phyloP scores from a whole-genome alignment of 345 rosid genomes.

The Melaleuca quinquenervia region DNA sequence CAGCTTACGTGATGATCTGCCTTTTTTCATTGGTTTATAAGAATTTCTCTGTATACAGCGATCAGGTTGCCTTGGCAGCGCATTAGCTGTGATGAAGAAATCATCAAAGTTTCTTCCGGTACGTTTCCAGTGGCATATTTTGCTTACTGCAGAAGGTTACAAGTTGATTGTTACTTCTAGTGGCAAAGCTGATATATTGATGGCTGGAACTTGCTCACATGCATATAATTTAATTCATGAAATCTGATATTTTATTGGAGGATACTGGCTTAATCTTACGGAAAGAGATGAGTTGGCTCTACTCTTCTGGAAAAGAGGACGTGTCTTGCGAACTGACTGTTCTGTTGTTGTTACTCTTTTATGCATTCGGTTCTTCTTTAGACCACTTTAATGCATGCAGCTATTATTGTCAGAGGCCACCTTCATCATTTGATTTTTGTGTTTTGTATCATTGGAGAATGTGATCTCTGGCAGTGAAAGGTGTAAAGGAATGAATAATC shows the following conservation, averaged over 20 bases:
- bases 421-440: not conserved
- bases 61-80: constrained; percentile 86
- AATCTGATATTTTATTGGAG: not conserved
- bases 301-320: not conserved
- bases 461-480: not conserved
- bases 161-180: not conserved
- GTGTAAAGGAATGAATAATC: not conserved
- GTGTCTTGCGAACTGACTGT: not conserved
- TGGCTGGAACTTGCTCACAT: not conserved
- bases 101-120: constrained; percentile 89
- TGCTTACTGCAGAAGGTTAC: not conserved
- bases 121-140: constrained; percentile 11
- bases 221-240: not conserved
- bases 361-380: not conserved
- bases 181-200: not conserved
- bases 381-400: not conserved
- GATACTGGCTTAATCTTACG: not conserved
- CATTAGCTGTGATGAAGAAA: constrained; percentile 95
- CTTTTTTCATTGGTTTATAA: constrained; percentile 3
- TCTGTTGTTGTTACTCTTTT: not conserved
- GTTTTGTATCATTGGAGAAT: not conserved
- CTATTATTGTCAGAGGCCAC: not conserved
- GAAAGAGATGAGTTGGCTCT: not conserved
- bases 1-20: not conserved
- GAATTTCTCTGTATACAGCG: constrained; percentile 41